Conservation (phyloP, 163 green algal genomes). For the Prototheca wickerhamii region DNA sequence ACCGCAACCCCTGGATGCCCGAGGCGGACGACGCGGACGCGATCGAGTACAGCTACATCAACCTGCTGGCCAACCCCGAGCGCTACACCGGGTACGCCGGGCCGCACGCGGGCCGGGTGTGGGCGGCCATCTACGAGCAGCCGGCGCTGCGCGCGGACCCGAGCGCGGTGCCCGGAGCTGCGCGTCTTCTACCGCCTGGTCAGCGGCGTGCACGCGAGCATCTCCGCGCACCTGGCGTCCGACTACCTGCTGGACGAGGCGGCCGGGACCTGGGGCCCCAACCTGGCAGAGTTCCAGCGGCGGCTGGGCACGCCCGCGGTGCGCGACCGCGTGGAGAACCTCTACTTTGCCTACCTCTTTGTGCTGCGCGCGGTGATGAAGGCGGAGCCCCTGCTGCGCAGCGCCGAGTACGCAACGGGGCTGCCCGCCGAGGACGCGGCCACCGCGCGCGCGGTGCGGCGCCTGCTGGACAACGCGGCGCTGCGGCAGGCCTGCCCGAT, state of each 20-base stretch:
- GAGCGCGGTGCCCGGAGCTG: slow-evolving; percentile 42
- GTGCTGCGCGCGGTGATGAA: slow-evolving; percentile 58
- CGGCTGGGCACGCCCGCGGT: slow-evolving; percentile 50
- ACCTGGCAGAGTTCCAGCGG: slow-evolving; percentile 62
- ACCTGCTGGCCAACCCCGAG: slow-evolving; percentile 88
- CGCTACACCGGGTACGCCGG: slow-evolving; percentile 85
- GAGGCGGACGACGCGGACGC: slow-evolving; percentile 5
- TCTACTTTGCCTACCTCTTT: slow-evolving; percentile 96
- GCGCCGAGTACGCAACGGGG: slow-evolving; percentile 62
- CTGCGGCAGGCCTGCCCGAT: slow-evolving; percentile 71
- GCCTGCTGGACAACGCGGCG: slow-evolving; percentile 6
- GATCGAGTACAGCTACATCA: slow-evolving; percentile 86
- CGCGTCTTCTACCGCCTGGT: slow-evolving; percentile 70
- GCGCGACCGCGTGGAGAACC: slow-evolving; percentile 67
- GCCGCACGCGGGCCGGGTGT: slow-evolving; percentile 81
- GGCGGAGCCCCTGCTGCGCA: slow-evolving; percentile 60
- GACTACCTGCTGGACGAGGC: slow-evolving; percentile 80
- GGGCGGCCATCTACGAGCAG: slow-evolving; percentile 87
- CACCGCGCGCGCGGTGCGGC: slow-evolving; percentile 20
- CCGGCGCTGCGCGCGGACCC: slow-evolving; percentile 53
- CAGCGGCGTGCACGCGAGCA: slow-evolving; percentile 81
- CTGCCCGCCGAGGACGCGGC: slow-evolving; percentile 52
- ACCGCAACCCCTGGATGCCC: slow-evolving; percentile 89
- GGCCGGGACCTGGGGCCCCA: slow-evolving; percentile 60
- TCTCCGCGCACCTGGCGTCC: slow-evolving; percentile 71